Percentiles rank a stretch among this genome's conserved stretches.
Conservation (phyloP, 768 basidiomycete species). For the Phylloporus scabripes region DNA sequence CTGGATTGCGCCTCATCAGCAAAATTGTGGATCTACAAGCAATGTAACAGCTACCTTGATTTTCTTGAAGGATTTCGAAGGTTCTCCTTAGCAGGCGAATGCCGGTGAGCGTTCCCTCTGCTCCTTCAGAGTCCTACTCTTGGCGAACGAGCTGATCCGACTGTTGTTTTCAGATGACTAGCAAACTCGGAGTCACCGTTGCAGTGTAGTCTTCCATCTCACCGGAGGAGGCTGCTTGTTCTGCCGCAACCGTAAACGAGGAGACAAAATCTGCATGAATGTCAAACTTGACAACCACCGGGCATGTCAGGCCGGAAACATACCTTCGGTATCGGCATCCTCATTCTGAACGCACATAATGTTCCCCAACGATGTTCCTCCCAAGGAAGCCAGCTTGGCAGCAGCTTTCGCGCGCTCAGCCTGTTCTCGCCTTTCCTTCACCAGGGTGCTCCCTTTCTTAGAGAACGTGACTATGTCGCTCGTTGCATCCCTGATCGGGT, state of each 20-base stretch:
- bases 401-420: constrained; percentile 95
- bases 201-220: constrained; percentile 72
- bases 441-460: constrained; percentile 92
- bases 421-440: constrained; percentile 94
- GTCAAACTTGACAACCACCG: constrained; percentile 51
- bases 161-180: constrained; percentile 76
- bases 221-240: constrained; percentile 43
- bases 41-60: too few species aligned
- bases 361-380: constrained; percentile 93
- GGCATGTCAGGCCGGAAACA: constrained; percentile 30
- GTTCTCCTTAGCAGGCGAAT: constrained; percentile 62
- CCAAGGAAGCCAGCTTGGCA: constrained; percentile 87
- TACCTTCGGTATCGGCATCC: constrained; percentile 88
- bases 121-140: constrained; percentile 79
- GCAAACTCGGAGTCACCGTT: constrained; percentile 97
- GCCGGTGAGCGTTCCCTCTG: constrained; percentile 97
- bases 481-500: constrained; percentile 89
- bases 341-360: constrained; percentile 97
- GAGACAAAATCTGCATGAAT: constrained; percentile 65
- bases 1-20: too few species aligned
- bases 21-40: too few species aligned
- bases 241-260: constrained; percentile 44
- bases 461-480: constrained; percentile 95
- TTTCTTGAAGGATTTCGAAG: too few species aligned
- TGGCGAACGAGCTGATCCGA: constrained; percentile 78